Conservation (phyloP, 805 yeast genomes). For the Torulaspora indica region DNA sequence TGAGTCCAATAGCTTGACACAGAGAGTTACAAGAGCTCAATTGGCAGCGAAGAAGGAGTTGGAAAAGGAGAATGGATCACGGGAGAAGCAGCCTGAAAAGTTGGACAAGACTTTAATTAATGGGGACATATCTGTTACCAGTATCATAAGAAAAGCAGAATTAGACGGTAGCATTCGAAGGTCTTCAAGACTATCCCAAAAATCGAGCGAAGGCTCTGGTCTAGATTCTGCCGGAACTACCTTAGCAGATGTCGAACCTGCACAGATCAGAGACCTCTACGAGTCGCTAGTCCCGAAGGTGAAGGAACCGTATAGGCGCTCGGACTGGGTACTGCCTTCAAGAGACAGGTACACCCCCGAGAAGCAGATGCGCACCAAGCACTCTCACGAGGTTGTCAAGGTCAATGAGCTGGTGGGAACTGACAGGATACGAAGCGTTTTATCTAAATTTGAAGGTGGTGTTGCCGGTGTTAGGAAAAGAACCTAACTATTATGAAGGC, state of each 20-base stretch:
- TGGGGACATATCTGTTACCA: slow-evolving; percentile 15
- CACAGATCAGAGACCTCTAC: slow-evolving; percentile 26
- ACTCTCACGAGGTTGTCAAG: slow-evolving; percentile 30
- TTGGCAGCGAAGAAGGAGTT: slow-evolving; percentile 6
- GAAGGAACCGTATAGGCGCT: slow-evolving; percentile 32
- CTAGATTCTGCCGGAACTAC: slow-evolving; percentile 6
- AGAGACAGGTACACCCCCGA: slow-evolving; percentile 32
- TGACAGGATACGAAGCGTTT: slow-evolving; percentile 25
- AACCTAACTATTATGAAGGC: slow-evolving; percentile 13
- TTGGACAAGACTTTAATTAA: slow-evolving; percentile 6
- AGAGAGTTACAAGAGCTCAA: slow-evolving; percentile 10
- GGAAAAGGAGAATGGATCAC: slow-evolving; percentile 1
- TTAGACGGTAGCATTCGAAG: slow-evolving; percentile 21
- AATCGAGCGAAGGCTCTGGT: slow-evolving; percentile 7
- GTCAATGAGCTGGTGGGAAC: slow-evolving; percentile 29
- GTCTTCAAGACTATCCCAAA: slow-evolving; percentile 26
- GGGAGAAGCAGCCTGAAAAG: slow-evolving; percentile 1
- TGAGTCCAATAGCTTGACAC: neutral
- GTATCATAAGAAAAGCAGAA: slow-evolving; percentile 12
- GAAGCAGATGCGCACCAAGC: slow-evolving; percentile 33
- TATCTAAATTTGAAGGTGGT: slow-evolving; percentile 35
- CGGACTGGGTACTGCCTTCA: slow-evolving; percentile 35
- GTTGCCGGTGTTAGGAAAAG: slow-evolving; percentile 32
- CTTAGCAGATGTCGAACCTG: slow-evolving; percentile 5
- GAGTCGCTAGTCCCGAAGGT: slow-evolving; percentile 33